Base-by-base conservation (phyloP, 148 eudicot species). In the Euryodendron excelsum region DNA sequence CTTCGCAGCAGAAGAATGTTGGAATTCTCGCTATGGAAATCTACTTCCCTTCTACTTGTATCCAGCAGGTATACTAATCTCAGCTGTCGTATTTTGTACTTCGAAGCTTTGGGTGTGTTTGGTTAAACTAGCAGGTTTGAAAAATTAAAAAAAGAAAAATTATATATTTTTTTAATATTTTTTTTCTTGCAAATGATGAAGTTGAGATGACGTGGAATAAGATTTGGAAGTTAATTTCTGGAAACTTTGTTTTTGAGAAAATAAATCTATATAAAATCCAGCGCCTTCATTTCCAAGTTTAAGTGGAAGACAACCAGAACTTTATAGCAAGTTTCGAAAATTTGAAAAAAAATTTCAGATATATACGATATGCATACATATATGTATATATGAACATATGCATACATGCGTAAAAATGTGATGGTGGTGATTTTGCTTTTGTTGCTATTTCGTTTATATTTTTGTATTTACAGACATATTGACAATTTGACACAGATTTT, bases 1-100 rank as follows among this genome's bases (percentile, higher is more conserved):
- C 86, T 10, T 74, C 81, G 4, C 79, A 80, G 39, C 63, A 41
- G 21, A 86, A 93, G 41, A 90, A 96, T 86, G 99, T 93, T 13
- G 99, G 99, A 78, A 96, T 96, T 81, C 90, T 96, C 72, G 99
- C 99, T 71, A 90, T 96, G 87, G 99, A 96, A 81, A 93, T 96
- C 84, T 96, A 96, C 86, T 91, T 93, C 73, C 99, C 99, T 81
- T 98, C 98, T 55, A 86, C 98, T 70, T 96, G 95, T 84, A 84
- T 93, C 76, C 94, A 88, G 69, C 99, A 96, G 99, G 99, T 96
- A 58, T n/a, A 39, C 21, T 0, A 62, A 17, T 55, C 47, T 59
- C 20, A 45, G 53, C 33, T 3, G 27, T 33, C 36, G 21, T 52
- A 1, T 2, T 56, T 45, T 20, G 5, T 58, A 15, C 25, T 18